Evolutionary conservation across 1,139 yeast genomes (phyloP), one percentile per base, ranked within the genome.

Genomic region (Yamadazyma dendronema): DNA sequence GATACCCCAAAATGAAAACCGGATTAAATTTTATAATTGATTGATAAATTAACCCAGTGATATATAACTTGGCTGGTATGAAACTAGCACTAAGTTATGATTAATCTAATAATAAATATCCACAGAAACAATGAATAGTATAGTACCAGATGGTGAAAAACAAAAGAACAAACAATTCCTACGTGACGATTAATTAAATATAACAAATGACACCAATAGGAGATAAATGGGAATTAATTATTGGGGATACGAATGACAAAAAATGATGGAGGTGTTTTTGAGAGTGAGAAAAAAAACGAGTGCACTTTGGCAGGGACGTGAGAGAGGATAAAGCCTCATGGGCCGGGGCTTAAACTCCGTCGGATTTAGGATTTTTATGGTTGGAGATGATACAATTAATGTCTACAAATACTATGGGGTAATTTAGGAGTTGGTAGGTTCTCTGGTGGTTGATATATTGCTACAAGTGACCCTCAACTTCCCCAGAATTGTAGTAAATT

Each of bases 201-300:
- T 21, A 28, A 21, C 10, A 30, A 28, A 30, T 34, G 31, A 25
- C 37, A 24, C 31, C 14, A 26, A 26, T 12, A 26, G 31, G 12
- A 13, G 22, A 19, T 19, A 12, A 21, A 14, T n/a, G 10, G 14
- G 10, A 27, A 35, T 35, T 24, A 31, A 35, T 24, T 22, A 35
- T 26, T 19, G 22, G 38, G 42, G 42, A 33, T 39, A 35, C 28
- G 39, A 39, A 32, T 36, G 42, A 39, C 42, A 39, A 39, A 39
- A 37, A 36, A 35, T 30, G 37, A 30, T 35, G 23, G 31, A 35
- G 25, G 33, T 24, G 23, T 27, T 31, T 35, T 31, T 31, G 29
- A 23, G 22, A 28, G 21, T 21, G 34, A 31, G 22, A 35, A 35
- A 35, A 33, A 28, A 25, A 17, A 27, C 13, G 28, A 30, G 30